Percentiles rank a stretch among this genome's conserved stretches.
Conservation (phyloP, 768 basidiomycete species). For the Calocybe gangraenosa region DNA sequence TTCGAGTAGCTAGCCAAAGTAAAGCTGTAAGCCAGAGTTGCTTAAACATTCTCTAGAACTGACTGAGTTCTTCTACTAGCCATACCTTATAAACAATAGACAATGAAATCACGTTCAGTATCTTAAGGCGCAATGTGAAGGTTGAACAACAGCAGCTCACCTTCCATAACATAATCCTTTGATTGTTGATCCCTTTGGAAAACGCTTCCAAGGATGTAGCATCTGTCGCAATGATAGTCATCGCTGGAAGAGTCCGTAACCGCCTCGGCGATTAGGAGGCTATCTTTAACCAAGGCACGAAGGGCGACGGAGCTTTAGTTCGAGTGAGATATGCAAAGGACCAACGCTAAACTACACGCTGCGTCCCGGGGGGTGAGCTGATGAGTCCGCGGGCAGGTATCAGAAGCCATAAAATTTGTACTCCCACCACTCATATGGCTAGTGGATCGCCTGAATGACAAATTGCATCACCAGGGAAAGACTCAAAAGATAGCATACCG, state of each 20-base stretch:
- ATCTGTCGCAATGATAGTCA: slow-evolving; percentile 32
- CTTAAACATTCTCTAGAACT: too few relatives aligned
- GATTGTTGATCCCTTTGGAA: slow-evolving; percentile 37
- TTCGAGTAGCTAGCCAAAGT: too few relatives aligned
- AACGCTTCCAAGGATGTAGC: slow-evolving; percentile 40
- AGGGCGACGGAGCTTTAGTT: slow-evolving; percentile 49
- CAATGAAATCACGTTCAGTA: neutral
- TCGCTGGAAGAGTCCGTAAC: slow-evolving; percentile 35
- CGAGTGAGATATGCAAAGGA: slow-evolving; percentile 68
- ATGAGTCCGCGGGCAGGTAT: too few relatives aligned
- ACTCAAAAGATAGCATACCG: slow-evolving; percentile 27
- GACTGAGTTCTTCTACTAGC: too few relatives aligned
- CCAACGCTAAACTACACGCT: slow-evolving; percentile 51
- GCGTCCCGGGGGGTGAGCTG: slow-evolving; percentile 58
- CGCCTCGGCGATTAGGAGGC: slow-evolving; percentile 43
- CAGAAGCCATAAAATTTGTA: too few relatives aligned
- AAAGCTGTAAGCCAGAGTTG: too few relatives aligned
- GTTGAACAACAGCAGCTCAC: too few relatives aligned
- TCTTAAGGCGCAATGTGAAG: neutral
- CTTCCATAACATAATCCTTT: slow-evolving; percentile 38
- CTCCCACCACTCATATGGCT: slow-evolving; percentile 17
- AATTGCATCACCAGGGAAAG: slow-evolving; percentile 48
- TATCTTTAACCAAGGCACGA: slow-evolving; percentile 47
- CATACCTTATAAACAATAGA: too few relatives aligned
- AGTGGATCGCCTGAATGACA: slow-evolving; percentile 42